These are phyloP conservation scores for Coemansia reversa DNA, from an alignment of 192 early-diverging fungal species.

Conservation along the genomic window DNA sequence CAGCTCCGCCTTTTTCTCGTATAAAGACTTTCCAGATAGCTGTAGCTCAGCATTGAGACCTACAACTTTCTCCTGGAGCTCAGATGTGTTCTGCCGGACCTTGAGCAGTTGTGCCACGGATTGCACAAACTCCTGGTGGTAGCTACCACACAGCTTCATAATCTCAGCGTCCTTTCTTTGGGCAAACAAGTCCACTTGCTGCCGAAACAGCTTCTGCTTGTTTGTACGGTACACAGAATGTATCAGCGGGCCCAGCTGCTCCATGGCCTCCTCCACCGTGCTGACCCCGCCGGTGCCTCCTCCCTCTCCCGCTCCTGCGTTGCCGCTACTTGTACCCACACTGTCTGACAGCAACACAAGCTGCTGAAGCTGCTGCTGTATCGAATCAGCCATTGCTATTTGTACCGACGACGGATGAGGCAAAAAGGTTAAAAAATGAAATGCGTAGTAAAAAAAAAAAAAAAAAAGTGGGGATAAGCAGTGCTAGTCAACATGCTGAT, in stretches of 20 bases:
- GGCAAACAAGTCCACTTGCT: conserved; percentile 80
- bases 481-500: neutral
- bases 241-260: conserved; percentile 83
- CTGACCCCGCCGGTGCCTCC: conserved; percentile 32
- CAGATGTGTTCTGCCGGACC: conserved; percentile 83
- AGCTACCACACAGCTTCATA: conserved; percentile 92
- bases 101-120: conserved; percentile 94
- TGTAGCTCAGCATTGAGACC: conserved; percentile 87
- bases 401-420: too few species aligned
- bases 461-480: neutral
- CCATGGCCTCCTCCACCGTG: conserved; percentile 65
- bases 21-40: conserved; percentile 70
- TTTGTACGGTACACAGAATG: conserved; percentile 85
- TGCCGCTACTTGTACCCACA: conserved; percentile 27
- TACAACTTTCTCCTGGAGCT: conserved; percentile 81
- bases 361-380: conserved; percentile 55
- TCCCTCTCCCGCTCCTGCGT: conserved; percentile 10
- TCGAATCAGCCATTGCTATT: conserved; percentile 45
- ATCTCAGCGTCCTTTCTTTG: conserved; percentile 92
- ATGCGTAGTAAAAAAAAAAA: conserved; percentile 4
- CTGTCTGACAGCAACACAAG: conserved; percentile 51
- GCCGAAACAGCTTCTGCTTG: conserved; percentile 83
- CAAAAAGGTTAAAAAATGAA: neutral
- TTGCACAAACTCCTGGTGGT: conserved; percentile 83
- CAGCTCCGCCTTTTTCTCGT: conserved; percentile 74